Conservation (phyloP, 306 rosid species). For the Acacia confusa region DNA sequence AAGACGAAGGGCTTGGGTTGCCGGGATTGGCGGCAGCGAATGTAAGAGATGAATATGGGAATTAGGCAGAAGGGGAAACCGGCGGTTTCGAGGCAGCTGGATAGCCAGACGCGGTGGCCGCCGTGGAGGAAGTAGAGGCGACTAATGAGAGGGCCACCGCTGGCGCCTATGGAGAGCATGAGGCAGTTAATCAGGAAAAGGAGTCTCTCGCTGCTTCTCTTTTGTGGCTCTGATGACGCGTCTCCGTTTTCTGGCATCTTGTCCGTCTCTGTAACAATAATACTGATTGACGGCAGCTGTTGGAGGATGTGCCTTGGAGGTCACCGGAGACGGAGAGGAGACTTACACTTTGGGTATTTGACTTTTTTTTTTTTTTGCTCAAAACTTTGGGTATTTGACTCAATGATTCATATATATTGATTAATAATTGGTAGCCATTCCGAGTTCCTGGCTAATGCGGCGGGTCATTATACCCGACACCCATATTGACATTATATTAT, state of each 20-base stretch:
- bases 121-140: conserved; percentile 88
- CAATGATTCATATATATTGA: not conserved
- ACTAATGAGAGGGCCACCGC: conserved; percentile 68
- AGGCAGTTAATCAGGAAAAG: conserved; percentile 50
- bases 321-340: not conserved
- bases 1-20: conserved; percentile 9
- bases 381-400: not conserved
- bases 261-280: not conserved
- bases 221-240: not conserved
- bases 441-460: too few relatives aligned
- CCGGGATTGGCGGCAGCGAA: conserved; percentile 35
- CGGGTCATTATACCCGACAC: not conserved
- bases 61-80: conserved; percentile 66
- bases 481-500: not conserved
- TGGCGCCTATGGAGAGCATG: conserved; percentile 52
- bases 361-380: too few relatives aligned
- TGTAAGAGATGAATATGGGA: conserved; percentile 47
- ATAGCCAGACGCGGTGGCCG: conserved; percentile 78
- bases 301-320: not conserved
- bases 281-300: not conserved
- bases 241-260: not conserved
- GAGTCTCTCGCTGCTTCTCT: conserved; percentile 28
- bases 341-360: not conserved
- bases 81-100: conserved; percentile 66
- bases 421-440: not conserved